These are phyloP conservation scores for Pseudomassariella vexata DNA, from an alignment of 2,329 filamentous ascomycete genomes.

Conservation along the genomic window DNA sequence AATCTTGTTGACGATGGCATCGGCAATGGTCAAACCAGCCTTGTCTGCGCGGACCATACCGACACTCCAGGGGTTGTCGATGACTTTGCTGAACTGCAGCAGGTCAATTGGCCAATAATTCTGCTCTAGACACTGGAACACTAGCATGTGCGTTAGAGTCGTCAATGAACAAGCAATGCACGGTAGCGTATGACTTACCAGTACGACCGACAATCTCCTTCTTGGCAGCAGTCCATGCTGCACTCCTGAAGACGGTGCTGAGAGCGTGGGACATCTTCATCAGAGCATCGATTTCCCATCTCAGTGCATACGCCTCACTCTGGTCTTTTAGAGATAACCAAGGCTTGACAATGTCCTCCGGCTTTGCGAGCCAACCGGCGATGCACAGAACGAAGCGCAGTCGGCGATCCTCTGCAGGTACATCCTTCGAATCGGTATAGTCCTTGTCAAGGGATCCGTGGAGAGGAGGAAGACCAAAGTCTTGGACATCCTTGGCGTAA, in stretches of 20 bases:
- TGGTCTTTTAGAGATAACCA: slow-evolving; percentile 72
- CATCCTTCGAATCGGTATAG: slow-evolving; percentile 41
- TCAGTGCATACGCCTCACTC: slow-evolving; percentile 74
- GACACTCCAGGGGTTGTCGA: slow-evolving; percentile 77
- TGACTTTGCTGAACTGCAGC: slow-evolving; percentile 63
- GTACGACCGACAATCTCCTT: slow-evolving; percentile 39
- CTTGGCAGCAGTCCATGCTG: slow-evolving; percentile 70
- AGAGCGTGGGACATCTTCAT: slow-evolving; percentile 73
- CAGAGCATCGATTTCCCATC: slow-evolving; percentile 77
- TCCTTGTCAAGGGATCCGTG: slow-evolving; percentile 40
- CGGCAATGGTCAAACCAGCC: slow-evolving; percentile 63
- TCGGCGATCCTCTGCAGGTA: slow-evolving; percentile 54
- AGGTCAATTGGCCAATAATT: slow-evolving; percentile 58
- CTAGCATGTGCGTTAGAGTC: slow-evolving; percentile 24
- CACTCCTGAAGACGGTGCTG: slow-evolving; percentile 69
- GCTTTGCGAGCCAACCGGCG: slow-evolving; percentile 70
- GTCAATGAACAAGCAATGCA: too few species aligned
- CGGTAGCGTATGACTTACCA: slow-evolving; percentile 36
- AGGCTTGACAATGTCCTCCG: slow-evolving; percentile 63
- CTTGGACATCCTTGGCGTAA: slow-evolving; percentile 80
- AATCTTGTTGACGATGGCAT: slow-evolving; percentile 74
- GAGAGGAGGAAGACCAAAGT: slow-evolving; percentile 81
- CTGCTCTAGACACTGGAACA: slow-evolving; percentile 51
- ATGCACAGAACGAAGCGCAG: slow-evolving; percentile 79
- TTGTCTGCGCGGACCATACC: slow-evolving; percentile 74